Conservation (phyloP, 2,329 filamentous ascomycete genomes). For the Ceratocystis lukuohia region DNA sequence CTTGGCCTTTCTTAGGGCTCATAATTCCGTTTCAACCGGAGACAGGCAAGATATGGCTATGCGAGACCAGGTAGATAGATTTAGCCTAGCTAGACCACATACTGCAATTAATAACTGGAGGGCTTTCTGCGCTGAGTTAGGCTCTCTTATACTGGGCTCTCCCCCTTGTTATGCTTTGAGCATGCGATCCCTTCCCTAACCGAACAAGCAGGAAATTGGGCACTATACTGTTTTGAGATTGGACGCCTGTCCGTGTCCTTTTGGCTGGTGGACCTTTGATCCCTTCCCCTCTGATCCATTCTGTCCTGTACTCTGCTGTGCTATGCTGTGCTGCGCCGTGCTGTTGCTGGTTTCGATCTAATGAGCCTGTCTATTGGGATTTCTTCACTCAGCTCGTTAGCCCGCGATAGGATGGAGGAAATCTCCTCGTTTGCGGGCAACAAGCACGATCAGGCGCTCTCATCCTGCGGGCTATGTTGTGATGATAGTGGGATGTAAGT, state of each 20-base stretch:
- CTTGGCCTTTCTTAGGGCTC: not conserved
- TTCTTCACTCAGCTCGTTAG: not conserved
- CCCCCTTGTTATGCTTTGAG: not conserved
- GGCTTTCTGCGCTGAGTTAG: not conserved
- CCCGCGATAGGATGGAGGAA: not conserved
- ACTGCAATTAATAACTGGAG: too few species aligned
- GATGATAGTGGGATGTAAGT: not conserved
- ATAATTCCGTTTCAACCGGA: not conserved
- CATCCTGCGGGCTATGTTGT: not conserved
- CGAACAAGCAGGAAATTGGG: conserved; percentile 1
- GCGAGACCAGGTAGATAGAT: not conserved
- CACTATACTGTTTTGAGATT: not conserved
- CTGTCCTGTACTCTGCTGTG: not conserved
- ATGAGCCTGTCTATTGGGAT: not conserved
- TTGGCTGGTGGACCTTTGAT: not conserved
- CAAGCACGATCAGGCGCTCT: not conserved
- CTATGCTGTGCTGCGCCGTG: not conserved
- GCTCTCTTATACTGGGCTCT: not conserved
- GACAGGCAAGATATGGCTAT: not conserved
- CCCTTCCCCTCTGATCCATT: not conserved
- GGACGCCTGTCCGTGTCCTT: not conserved
- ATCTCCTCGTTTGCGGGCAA: not conserved
- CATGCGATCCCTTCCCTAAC: conserved; percentile 1
- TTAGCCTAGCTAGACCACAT: not conserved
- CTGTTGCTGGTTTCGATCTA: not conserved